These are phyloP conservation scores for Arxiozyma heterogenica DNA, from an alignment of 1,139 yeast species.

Conservation along the genomic window DNA sequence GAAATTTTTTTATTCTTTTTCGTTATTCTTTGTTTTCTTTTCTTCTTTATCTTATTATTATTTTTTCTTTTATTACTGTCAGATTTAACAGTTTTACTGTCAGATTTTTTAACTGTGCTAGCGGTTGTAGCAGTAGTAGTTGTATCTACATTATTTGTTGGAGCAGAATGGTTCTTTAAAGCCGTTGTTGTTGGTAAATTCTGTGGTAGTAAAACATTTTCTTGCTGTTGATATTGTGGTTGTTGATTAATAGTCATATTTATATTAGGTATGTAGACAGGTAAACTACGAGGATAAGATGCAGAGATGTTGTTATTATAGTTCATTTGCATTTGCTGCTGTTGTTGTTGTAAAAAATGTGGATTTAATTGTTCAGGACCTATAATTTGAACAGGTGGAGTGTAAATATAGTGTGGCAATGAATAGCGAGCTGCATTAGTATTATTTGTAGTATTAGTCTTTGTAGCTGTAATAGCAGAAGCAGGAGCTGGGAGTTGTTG, in stretches of 20 bases:
- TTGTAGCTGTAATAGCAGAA: background rate
- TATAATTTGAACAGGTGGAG: background rate
- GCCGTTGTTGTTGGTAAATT: background rate
- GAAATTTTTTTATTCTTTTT: background rate
- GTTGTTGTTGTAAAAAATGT: background rate
- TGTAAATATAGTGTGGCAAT: background rate
- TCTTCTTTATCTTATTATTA: background rate
- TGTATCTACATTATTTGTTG: background rate
- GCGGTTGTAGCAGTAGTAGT: background rate
- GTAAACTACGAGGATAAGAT: background rate
- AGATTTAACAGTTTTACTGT: no score
- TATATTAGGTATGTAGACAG: background rate
- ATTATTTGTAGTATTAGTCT: background rate
- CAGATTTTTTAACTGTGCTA: background rate
- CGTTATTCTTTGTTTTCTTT: background rate
- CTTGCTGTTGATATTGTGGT: background rate
- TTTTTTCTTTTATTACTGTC: no score
- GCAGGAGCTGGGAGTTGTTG: background rate
- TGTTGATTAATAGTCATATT: background rate
- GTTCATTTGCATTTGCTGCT: background rate
- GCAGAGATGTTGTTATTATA: background rate
- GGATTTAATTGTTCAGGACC: background rate
- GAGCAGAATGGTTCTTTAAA: background rate
- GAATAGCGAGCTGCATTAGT: background rate
- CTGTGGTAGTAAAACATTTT: background rate